Conservation (phyloP, 164 flowering plant genomes). For the Aristolochia contorta region DNA sequence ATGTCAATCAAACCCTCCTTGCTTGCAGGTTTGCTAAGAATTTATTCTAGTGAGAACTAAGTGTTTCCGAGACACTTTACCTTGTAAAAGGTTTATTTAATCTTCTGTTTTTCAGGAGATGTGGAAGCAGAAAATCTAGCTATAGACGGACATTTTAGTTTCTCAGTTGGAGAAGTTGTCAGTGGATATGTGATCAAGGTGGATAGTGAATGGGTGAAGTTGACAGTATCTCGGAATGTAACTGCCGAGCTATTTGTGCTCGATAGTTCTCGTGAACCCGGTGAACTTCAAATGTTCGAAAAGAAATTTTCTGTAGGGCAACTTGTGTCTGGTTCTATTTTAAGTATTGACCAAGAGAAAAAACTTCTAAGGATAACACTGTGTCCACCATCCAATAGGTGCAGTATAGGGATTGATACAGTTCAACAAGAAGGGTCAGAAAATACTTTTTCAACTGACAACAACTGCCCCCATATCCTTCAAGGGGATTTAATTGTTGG, state of each 20-base stretch:
- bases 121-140: constrained; percentile 14
- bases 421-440: constrained; percentile 2
- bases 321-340: constrained; percentile 49
- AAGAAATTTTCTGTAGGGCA: constrained; percentile 59
- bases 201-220: constrained; percentile 76
- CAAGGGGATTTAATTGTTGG: constrained; percentile 72
- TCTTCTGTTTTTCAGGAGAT: constrained; percentile 25
- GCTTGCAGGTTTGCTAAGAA: constrained; percentile 37
- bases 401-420: constrained; percentile 9
- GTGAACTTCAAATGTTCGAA: constrained; percentile 55
- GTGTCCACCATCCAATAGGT: constrained; percentile 20
- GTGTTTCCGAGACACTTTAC: too few relatives aligned
- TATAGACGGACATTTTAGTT: constrained; percentile 24
- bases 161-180: constrained; percentile 45
- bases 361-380: constrained; percentile 45
- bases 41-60: background rate
- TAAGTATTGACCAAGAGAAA: constrained; percentile 49
- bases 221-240: constrained; percentile 52
- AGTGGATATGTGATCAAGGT: constrained; percentile 77
- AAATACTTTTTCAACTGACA: constrained; percentile 12
- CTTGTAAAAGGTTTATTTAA: too few relatives aligned
- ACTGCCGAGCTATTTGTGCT: constrained; percentile 65
- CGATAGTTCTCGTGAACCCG: constrained; percentile 67
- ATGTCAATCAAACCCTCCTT: constrained; percentile 61
- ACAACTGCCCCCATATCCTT: constrained; percentile 26